Base-by-base conservation (phyloP, 1,284 basidiomycete species). In the Ceratobasidium sp. region DNA sequence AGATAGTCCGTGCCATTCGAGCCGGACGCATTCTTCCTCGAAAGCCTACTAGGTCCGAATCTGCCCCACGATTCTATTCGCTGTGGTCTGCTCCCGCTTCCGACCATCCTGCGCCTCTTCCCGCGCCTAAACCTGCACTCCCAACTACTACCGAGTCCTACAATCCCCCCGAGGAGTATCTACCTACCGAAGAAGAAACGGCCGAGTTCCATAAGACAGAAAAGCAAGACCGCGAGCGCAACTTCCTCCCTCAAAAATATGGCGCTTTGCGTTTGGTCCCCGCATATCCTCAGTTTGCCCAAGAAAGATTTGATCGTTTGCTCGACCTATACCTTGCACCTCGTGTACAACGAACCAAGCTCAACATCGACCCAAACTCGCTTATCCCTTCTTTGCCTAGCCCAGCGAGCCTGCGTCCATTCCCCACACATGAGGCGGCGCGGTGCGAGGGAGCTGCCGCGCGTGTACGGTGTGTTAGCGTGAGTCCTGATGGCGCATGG, bases 1-100 rank as follows among this genome's bases (percentile, higher is more conserved):
- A 99, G 87, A 98, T 99, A 77, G 96, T 99, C 74, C 94, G 96
- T 67, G 96, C 96, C 16, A 99, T 99, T 78, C 90, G 97, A 25
- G 90, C 95, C 83, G 97, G 97, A 48, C 89, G 94, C 42, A 99
- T 99, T 76, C 79, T 95, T 5, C 92, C 95, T 53, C 90, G 92
- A 76, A 97, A 95, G 81, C 93, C 95, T 3, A 91, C 88, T 79
- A 83, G 86, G 4, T 83, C 87, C 0, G 86, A 87, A n/a, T 79
- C 83, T 60, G 89, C 92, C 81, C 88, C 90, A 16, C 86, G 88
- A 74, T 92, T 95, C 78, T 97, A 94, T 82, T 85, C 90, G 49
- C 92, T 99, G 76, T 99, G 97, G 97, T 90, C 90, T 38, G 82
- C 84, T 44, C 87, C 92, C 77, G 85, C 88, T 14, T 81, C 86